Conservation (phyloP, 2,329 filamentous ascomycete genomes). For the Colletotrichum somersetense region DNA sequence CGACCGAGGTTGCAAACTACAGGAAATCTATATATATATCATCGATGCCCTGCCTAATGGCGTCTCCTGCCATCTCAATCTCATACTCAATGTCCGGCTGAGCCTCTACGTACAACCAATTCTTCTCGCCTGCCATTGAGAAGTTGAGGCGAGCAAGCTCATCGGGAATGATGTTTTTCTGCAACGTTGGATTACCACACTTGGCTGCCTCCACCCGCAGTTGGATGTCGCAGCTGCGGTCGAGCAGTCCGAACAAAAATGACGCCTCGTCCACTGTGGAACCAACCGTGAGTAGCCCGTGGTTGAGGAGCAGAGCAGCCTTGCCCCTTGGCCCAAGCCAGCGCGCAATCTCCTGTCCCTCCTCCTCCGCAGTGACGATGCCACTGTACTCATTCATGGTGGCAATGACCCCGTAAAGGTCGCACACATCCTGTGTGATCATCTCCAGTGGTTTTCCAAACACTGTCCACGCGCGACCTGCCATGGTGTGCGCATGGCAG, state of each 20-base stretch:
- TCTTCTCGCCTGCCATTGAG: constrained; percentile 60
- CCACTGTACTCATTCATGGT: constrained; percentile 71
- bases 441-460: constrained; percentile 77
- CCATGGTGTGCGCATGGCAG: constrained; percentile 76
- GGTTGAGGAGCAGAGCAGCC: constrained; percentile 76
- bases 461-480: constrained; percentile 75
- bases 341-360: constrained; percentile 73
- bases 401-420: constrained; percentile 61
- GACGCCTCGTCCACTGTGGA: constrained; percentile 80
- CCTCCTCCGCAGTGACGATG: constrained; percentile 70
- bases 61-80: constrained; percentile 56
- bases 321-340: constrained; percentile 70
- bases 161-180: constrained; percentile 57
- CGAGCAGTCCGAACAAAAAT: constrained; percentile 76
- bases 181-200: constrained; percentile 56
- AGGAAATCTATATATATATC: constrained; percentile 32
- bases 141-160: constrained; percentile 56
- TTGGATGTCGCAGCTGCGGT: constrained; percentile 77
- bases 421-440: constrained; percentile 76
- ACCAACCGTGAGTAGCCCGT: constrained; percentile 79
- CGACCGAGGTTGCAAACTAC: neutral
- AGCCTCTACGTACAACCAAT: constrained; percentile 60
- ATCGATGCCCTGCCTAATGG: constrained; percentile 45
- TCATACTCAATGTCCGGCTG: constrained; percentile 62
- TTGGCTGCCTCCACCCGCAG: constrained; percentile 75